Evolutionary conservation across 2,329 filamentous ascomycete genomes (phyloP).

Genomic region (Neonectria coccinea): DNA sequence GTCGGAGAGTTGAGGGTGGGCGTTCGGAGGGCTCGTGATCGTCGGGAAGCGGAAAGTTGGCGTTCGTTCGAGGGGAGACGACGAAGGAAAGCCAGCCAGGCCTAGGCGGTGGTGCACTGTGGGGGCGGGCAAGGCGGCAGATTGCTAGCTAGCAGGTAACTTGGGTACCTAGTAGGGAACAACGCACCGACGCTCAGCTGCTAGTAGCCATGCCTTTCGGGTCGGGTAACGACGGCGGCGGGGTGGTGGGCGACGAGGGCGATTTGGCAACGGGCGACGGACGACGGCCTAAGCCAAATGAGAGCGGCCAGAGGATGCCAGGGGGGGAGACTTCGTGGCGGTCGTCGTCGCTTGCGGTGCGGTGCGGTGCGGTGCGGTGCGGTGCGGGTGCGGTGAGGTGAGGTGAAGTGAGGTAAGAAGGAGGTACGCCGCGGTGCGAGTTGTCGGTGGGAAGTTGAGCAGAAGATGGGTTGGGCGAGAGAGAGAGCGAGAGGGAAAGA

Average conservation of each 20-base stretch:
- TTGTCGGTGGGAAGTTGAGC: slow-evolving; percentile 1
- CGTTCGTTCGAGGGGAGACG: slow-evolving; percentile 40
- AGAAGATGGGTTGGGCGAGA: slow-evolving; percentile 18
- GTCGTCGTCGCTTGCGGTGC: slow-evolving; percentile 17
- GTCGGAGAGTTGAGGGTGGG: slow-evolving; percentile 7
- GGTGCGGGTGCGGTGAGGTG: slow-evolving; percentile 12
- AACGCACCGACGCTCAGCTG: slow-evolving; percentile 18
- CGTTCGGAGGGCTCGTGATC: slow-evolving; percentile 27
- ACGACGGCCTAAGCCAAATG: slow-evolving; percentile 9
- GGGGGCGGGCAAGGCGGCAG: slow-evolving; percentile 30
- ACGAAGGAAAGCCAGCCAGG: slow-evolving; percentile 26
- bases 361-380: slow-evolving; percentile 10
- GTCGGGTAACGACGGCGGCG: slow-evolving; percentile 23
- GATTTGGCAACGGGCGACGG: slow-evolving; percentile 2
- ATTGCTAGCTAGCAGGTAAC: slow-evolving; percentile 23
- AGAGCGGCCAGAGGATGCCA: neutral
- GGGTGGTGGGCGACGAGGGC: neutral
- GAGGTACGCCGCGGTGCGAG: slow-evolving; percentile 1
- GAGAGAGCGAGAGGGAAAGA: slow-evolving; percentile 4
- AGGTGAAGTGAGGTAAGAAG: no score
- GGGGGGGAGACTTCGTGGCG: neutral
- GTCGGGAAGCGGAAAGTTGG: slow-evolving; percentile 26
- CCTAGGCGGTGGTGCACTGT: slow-evolving; percentile 42
- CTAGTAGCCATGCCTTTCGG: slow-evolving; percentile 36
- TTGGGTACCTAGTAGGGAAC: neutral